Conservation (phyloP, 306 rosid genomes). For the Boehmeria nivea region DNA sequence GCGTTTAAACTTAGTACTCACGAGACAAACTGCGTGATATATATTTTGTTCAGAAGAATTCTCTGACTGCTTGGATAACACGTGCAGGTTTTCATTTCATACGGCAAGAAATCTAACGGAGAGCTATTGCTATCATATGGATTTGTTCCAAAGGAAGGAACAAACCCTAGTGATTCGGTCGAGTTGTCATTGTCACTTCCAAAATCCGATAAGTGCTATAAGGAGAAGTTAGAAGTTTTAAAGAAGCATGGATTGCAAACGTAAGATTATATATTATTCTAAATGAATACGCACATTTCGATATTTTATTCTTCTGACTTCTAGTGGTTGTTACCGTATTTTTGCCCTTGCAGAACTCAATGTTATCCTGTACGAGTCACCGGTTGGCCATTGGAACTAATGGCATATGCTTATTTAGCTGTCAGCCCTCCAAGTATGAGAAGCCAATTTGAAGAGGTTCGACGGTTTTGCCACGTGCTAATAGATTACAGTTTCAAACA, state of each 20-base stretch:
- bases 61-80: constrained; percentile 14
- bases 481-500: constrained; percentile 1
- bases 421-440: constrained; percentile 84
- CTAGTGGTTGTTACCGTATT: too few relatives aligned
- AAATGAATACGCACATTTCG: too few relatives aligned
- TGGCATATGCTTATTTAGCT: constrained; percentile 90
- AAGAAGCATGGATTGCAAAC: constrained; percentile 57
- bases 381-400: constrained; percentile 89
- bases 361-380: constrained; percentile 82
- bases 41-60: not conserved
- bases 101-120: constrained; percentile 90
- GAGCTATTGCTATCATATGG: constrained; percentile 90
- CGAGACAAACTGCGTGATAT: not conserved
- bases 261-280: constrained; percentile 28
- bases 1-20: not conserved
- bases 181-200: constrained; percentile 65
- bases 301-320: not conserved
- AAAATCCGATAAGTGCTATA: constrained; percentile 65
- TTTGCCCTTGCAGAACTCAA: constrained; percentile 49
- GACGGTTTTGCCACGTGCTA: constrained; percentile 13
- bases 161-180: constrained; percentile 85
- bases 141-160: constrained; percentile 89
- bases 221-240: constrained; percentile 65
- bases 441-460: constrained; percentile 73
- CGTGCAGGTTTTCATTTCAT: constrained; percentile 85